Evolutionary conservation across 768 basidiomycete genomes (phyloP), one percentile per base, ranked within the genome.

Genomic region (Mycena venus): DNA sequence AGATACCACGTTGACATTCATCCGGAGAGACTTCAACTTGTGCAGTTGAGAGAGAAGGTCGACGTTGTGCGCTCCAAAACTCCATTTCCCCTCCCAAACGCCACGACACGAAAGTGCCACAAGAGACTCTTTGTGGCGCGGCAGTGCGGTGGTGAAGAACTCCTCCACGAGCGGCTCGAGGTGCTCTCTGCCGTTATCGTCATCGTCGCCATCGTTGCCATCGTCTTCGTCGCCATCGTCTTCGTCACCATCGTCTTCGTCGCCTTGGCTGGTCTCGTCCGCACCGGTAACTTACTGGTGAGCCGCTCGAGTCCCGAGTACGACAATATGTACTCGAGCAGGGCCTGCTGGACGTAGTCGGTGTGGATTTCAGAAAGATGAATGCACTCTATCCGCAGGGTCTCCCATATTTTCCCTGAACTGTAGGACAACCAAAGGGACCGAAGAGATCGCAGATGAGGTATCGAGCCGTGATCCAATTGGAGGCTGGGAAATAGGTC

Each of bases 61-160:
- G 61, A 23, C 60, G 67, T 63, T 74, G 55, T 56, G 49, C 29
- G 29, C 12, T 7, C 51, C 66, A 29, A 74, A 64, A 40, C 51
- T 64, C 73, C 66, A 74, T 23, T 31, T 14, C 3, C 67, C 51
- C 32, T 68, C 59, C 12, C 36, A 44, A 0, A 3, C 2, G 19
- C 31, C 27, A 7, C 9, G n/a, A 38, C 66, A 74, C n/a, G 55
- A 36, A 4, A 74, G 60, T 10, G 38, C 14, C 12, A 58, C 25
- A 32, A 74, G 73, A 1, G 73, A 69, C 2, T 53, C 1, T 15
- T 27, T 17, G n/a, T 74, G 73, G 19, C 21, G 61, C 5, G 67
- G 73, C 29, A 74, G 32, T 8, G 40, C 61, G 44, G 9, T 11
- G 3, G 31, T 29, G 32, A 56, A 74, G 23, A 74, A 74, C 12